These are phyloP conservation scores for Acanthamoeba royreba DNA, from an alignment of 208 protist genomes.

Conservation along the genomic window DNA sequence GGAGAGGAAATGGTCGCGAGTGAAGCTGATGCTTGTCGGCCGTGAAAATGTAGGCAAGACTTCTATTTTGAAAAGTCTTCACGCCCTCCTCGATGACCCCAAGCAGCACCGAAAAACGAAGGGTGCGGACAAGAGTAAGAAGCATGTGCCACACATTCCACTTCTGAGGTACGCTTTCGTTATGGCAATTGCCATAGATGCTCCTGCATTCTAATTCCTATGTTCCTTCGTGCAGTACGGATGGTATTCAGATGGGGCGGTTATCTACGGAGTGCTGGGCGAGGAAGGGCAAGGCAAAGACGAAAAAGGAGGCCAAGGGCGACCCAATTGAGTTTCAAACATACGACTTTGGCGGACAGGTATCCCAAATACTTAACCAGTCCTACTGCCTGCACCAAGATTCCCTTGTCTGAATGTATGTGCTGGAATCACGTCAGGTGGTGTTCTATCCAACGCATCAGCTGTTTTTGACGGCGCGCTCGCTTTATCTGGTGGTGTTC, in stretches of 20 bases:
- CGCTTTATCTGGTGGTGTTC: conserved; percentile 50
- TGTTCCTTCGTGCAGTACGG: not conserved
- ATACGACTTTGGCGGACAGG: conserved; percentile 46
- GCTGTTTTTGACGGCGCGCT: conserved; percentile 33
- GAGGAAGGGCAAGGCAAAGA: not conserved
- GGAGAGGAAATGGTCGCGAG: not conserved
- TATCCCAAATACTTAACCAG: no score
- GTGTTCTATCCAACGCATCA: conserved; percentile 46
- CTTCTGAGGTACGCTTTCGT: not conserved
- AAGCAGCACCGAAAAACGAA: not conserved
- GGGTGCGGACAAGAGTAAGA: not conserved
- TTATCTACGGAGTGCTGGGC: not conserved
- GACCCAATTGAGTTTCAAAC: not conserved
- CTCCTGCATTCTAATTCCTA: not conserved
- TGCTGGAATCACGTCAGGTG: no score
- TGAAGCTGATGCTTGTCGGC: conserved; percentile 40
- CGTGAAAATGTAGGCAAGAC: conserved; percentile 44
- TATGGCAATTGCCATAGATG: no score
- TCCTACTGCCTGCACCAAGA: no score
- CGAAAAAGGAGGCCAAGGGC: not conserved
- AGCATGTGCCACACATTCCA: not conserved
- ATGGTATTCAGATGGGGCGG: not conserved
- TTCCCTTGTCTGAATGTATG: no score
- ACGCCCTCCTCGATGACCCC: not conserved
- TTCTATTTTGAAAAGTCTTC: not conserved